Base-by-base conservation (phyloP, 805 yeast species). In the Danielia oregonensis region DNA sequence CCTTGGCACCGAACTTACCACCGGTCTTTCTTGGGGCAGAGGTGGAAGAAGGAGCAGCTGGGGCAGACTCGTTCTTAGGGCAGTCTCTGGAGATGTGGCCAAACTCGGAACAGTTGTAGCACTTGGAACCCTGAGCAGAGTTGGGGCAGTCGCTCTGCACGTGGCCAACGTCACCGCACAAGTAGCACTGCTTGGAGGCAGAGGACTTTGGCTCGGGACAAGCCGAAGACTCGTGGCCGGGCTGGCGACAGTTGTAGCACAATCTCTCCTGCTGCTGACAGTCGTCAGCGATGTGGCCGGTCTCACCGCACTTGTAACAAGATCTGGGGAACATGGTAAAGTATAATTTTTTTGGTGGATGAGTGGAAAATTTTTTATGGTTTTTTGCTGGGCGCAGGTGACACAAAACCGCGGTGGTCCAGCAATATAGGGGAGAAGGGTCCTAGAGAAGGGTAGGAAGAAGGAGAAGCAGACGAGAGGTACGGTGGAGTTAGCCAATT, bases 131-230 rank as follows among this genome's bases (percentile, higher is more conserved):
- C 69, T 62, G 81, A 53, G 68, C 72, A 56, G 74, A 76, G 48
- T 73, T 71, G 21, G 82, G 76, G 68, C 97, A 88, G 59, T 88
- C 95, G 33, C 83, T 68, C 63, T 83, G 86, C 51, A 88, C 80
- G 57, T 88, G 97, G 37, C 96, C 96, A 38, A 82, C 74, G 60
- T 82, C 85, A 54, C 93, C 93, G 68, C 97, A 88, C 63, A 83
- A 83, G 81, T 84, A 88, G 66, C 97, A 88, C 63, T 88, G 88
- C 66, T 88, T 88, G 61, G 78, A 78, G 50, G 79, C 78, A 48
- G 84, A 76, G 63, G 87, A 88, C 65, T 82, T 85, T 58, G 95
- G 95, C 57, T 80, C 79, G 29, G 93, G 83, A 66, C 97, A 88
- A 46, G 84, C 94, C 50, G 78, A 75, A 35, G 93, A 85, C 64